These are phyloP conservation scores for Prunus campanulata DNA, from an alignment of 306 rosid genomes.

Conservation along the genomic window DNA sequence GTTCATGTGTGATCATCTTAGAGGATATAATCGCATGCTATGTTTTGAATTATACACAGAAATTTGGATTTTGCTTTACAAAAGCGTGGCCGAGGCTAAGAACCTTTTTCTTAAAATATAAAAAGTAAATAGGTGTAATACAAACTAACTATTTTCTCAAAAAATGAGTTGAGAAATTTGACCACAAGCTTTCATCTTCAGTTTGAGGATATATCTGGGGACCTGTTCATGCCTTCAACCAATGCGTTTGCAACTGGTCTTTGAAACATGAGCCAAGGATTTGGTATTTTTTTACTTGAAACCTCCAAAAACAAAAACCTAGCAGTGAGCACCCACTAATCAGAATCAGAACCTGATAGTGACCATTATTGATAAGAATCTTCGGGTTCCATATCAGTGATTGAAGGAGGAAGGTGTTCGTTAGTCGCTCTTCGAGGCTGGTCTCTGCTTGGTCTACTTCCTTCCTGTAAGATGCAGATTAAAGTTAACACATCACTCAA, in stretches of 20 bases:
- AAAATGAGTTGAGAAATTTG: background rate
- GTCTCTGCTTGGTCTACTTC: constrained; percentile 40
- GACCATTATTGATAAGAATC: constrained; percentile 66
- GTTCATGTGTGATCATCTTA: too few relatives aligned
- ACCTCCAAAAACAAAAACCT: background rate
- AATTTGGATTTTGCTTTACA: background rate
- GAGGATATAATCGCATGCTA: background rate
- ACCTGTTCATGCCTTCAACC: constrained; percentile 37
- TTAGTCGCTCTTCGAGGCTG: constrained; percentile 25
- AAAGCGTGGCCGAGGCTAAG: background rate
- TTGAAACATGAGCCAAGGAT: background rate
- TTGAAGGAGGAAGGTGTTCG: constrained; percentile 40
- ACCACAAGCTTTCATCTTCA: background rate
- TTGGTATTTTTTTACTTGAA: background rate
- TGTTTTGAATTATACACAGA: background rate
- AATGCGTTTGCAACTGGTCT: constrained; percentile 24
- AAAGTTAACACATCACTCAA: background rate
- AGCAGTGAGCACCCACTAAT: constrained; percentile 31
- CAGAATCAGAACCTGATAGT: constrained; percentile 66
- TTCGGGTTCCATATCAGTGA: constrained; percentile 65
- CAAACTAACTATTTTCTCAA: background rate
- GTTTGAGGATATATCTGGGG: background rate
- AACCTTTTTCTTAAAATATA: background rate
- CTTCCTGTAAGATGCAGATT: constrained; percentile 36
- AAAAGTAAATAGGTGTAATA: background rate